phyloP scores from a whole-genome alignment of 495 filamentous ascomycete genomes.

The Aspergillus steynii region DNA sequence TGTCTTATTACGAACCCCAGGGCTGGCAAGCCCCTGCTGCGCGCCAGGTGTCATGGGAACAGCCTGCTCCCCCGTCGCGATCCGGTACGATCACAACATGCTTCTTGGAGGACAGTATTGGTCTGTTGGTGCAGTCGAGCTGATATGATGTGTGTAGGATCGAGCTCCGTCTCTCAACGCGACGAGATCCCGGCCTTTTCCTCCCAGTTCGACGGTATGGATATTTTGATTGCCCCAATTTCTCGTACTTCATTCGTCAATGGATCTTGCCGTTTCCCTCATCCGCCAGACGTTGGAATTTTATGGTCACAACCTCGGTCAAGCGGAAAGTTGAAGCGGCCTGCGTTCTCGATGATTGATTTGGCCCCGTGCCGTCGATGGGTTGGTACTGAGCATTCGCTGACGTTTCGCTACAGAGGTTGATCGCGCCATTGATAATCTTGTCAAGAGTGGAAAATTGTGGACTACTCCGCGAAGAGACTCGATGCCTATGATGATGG shows the following conservation, averaged over 20 bases:
- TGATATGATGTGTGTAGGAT: slow-evolving; percentile 51
- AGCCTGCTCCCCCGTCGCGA: slow-evolving; percentile 80
- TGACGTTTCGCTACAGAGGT: slow-evolving; percentile 68
- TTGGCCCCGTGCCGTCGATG: background rate
- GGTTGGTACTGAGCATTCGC: slow-evolving; percentile 18
- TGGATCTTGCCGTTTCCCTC: slow-evolving; percentile 1
- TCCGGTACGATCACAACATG: slow-evolving; percentile 62
- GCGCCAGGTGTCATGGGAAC: slow-evolving; percentile 75
- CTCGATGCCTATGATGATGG: slow-evolving; percentile 72
- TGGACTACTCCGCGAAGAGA: slow-evolving; percentile 82
- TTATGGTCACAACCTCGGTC: background rate
- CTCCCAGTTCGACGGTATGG: slow-evolving; percentile 88
- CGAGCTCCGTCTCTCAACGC: slow-evolving; percentile 72
- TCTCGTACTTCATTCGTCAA: background rate
- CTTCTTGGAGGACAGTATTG: background rate
- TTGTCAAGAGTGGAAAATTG: slow-evolving; percentile 93
- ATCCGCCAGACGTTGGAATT: background rate
- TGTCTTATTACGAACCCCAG: slow-evolving; percentile 91
- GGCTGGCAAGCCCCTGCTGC: slow-evolving; percentile 69
- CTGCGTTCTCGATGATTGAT: background rate
- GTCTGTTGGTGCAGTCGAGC: slow-evolving; percentile 15
- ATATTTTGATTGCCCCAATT: slow-evolving; percentile 9
- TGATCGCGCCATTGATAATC: slow-evolving; percentile 91
- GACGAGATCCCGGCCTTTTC: slow-evolving; percentile 81
- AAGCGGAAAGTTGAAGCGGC: background rate